A percentile compares a stretch with the other conserved stretches of the same genome.
These are phyloP conservation scores for Botrytis hyacinthi DNA, from an alignment of 2,329 filamentous ascomycete species.

Conservation along the genomic window DNA sequence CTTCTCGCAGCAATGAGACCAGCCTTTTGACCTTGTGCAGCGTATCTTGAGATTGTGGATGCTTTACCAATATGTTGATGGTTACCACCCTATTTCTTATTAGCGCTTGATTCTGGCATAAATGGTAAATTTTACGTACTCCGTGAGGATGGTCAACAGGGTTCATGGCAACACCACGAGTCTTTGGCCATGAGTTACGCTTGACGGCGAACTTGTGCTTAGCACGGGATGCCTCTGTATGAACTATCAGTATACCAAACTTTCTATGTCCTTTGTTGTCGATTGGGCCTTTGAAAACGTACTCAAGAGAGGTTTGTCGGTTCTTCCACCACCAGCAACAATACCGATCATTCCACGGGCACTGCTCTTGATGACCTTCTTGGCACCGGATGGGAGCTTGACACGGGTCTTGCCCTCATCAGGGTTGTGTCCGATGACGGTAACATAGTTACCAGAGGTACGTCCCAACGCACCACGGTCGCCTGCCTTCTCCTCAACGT, in stretches of 20 bases:
- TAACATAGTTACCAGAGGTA: constrained; percentile 99
- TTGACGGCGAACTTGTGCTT: constrained; percentile 99
- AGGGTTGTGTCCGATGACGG: constrained; percentile 94
- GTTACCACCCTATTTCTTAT: constrained; percentile 71
- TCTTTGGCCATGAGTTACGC: constrained; percentile 99
- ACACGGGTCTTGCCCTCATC: constrained; percentile 99
- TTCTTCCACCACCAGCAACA: constrained; percentile 98
- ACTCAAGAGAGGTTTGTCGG: constrained; percentile 98
- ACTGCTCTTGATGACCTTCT: constrained; percentile 94
- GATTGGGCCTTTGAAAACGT: constrained; percentile 42
- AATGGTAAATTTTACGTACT: constrained; percentile 44
- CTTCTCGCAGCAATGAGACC: constrained; percentile 99
- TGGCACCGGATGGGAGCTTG: constrained; percentile 98
- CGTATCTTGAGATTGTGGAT: constrained; percentile 98
- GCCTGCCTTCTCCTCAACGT: constrained; percentile 98
- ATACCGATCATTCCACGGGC: constrained; percentile 99
- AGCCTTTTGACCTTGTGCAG: constrained; percentile 97
- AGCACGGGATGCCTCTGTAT: constrained; percentile 91
- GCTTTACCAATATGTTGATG: constrained; percentile 97
- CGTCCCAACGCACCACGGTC: constrained; percentile 95
- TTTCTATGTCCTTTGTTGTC: not conserved
- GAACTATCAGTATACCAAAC: constrained; percentile 42
- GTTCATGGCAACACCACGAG: constrained; percentile 99
- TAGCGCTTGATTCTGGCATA: constrained; percentile 39
- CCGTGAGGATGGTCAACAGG: constrained; percentile 98